phyloP scores from a whole-genome alignment of 768 basidiomycete genomes.

The Dioszegia hungarica region DNA sequence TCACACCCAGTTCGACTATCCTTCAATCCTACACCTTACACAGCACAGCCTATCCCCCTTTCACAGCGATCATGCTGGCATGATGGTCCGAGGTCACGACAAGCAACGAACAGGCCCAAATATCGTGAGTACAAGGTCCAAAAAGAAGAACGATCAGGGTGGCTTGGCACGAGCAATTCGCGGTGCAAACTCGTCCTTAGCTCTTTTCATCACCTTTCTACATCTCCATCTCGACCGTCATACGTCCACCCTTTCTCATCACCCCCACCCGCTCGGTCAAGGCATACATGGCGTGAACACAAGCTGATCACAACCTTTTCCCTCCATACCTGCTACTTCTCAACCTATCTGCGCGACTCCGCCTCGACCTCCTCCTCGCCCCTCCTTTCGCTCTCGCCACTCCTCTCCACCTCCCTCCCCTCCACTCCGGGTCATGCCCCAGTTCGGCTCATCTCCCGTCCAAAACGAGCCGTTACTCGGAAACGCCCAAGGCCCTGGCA shows the following conservation, averaged over 20 bases:
- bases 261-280: too few species aligned
- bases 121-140: not conserved
- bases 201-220: too few species aligned
- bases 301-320: not conserved
- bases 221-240: too few species aligned
- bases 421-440: not conserved
- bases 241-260: too few species aligned
- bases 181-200: too few species aligned
- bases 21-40: too few species aligned
- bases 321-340: not conserved
- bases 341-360: not conserved
- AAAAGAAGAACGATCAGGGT: not conserved
- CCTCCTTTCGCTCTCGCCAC: not conserved
- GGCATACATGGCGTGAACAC: not conserved
- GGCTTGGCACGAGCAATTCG: too few species aligned
- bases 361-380: not conserved
- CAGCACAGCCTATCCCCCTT: too few species aligned
- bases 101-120: slow-evolving; percentile 2
- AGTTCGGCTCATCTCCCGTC: slow-evolving; percentile 18
- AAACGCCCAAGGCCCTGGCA: slow-evolving; percentile 28
- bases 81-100: slow-evolving; percentile 3
- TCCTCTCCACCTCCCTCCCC: not conserved
- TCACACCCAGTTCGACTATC: too few species aligned
- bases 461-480: slow-evolving; percentile 26
- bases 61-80: not conserved